Base-by-base conservation (phyloP, 2,329 filamentous ascomycete genomes). In the Daldinia eschscholtzii region DNA sequence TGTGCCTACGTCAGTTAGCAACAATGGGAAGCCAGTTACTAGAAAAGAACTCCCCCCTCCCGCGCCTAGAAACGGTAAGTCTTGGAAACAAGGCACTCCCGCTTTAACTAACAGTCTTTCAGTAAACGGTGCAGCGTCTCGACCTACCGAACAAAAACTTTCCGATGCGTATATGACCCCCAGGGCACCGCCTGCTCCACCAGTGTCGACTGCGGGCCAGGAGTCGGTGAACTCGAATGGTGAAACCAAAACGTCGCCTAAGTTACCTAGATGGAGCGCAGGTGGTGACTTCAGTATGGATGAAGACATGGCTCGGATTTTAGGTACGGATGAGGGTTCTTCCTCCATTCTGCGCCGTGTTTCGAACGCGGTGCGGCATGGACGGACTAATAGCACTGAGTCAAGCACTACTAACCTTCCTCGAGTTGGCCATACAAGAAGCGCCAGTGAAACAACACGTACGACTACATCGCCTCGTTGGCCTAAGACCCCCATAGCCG, bases 261-360 rank as follows among this genome's bases (percentile, higher is more conserved):
- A 89, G 74, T 83, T 93, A 70, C 88, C 91, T 72, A 86, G 91
- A 75, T 93, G 88, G 88, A 97, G 92, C 79, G 87, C 88, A 48
- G 93, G 93, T 59, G 93, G 91, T 61, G 94, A 97, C 72, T 96
- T 98, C 76, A 96, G 92, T 67, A 90, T 97, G 91, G 95, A 98
- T 72, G 94, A 98, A 79, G 96, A 98, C 77, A 93, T 98, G 89
- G 92, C 93, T 61, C 91, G 94, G 64, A 95, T 98, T 65, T 85
- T 97, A 67, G 92, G 90, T 44, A 90, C 89, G 20, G 93, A 95
- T 67, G 92, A 94, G 77, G 85, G 87, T 48, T 91, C 89, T 35
- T 91, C 93, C 28, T 95, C 93, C 0, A 92, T 98, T 68, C 84
- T 98, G 70, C 92, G 93, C 64, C 90, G 93, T 59, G 92, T 98